Evolutionary conservation across 83 land plant genomes (phyloP).

Genomic region (Larix sibirica): DNA sequence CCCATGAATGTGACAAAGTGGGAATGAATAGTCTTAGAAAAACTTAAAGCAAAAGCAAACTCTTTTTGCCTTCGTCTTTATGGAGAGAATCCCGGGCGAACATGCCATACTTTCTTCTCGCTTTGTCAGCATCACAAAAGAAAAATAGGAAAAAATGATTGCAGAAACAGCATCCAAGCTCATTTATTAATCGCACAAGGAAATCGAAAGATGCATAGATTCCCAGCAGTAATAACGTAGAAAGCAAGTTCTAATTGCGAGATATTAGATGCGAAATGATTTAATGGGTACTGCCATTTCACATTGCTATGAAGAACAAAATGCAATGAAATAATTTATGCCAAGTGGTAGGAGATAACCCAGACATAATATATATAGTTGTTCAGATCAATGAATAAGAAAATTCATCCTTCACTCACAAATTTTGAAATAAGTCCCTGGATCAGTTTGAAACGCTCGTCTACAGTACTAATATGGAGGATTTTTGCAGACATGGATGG

Average conservation of each 20-base stretch:
- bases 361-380: too few species aligned
- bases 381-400: too few species aligned
- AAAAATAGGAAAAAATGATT: background rate
- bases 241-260: background rate
- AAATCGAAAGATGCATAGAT: background rate
- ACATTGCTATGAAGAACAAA: too few species aligned
- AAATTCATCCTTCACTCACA: too few species aligned
- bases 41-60: background rate
- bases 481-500: too few species aligned
- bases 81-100: background rate
- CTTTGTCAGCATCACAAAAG: background rate
- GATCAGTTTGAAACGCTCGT: too few species aligned
- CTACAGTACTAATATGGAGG: too few species aligned
- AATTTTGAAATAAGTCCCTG: too few species aligned
- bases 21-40: background rate
- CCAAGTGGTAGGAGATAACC: too few species aligned
- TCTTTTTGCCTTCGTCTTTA: background rate
- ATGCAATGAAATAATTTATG: too few species aligned
- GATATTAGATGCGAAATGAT: background rate
- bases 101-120: background rate
- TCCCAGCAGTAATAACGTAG: background rate
- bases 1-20: constrained; percentile 5
- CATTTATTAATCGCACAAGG: background rate
- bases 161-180: background rate
- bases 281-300: background rate